These are phyloP conservation scores for Aschersonia sp. DNA, from an alignment of 2,329 filamentous ascomycete genomes.

Conservation along the genomic window DNA sequence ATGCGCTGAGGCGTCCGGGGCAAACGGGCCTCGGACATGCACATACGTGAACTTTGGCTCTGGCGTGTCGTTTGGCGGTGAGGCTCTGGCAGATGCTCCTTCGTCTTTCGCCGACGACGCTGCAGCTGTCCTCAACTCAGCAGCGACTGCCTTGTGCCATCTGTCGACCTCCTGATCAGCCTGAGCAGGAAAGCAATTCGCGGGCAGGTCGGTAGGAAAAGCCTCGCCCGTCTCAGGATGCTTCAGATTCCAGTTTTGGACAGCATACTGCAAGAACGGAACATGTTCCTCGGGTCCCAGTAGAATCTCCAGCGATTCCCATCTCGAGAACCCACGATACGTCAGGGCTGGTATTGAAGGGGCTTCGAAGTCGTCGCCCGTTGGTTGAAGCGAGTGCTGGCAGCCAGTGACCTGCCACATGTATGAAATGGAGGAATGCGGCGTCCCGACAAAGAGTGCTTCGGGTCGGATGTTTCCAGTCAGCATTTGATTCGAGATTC, in stretches of 20 bases:
- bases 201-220: conserved; percentile 46
- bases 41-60: conserved; percentile 23
- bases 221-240: conserved; percentile 58
- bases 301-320: conserved; percentile 84
- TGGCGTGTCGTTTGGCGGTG: conserved; percentile 14
- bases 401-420: conserved; percentile 89
- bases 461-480: too few species aligned
- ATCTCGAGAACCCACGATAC: conserved; percentile 71
- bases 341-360: conserved; percentile 77
- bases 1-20: conserved; percentile 11
- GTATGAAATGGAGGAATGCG: conserved; percentile 64
- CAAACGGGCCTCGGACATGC: conserved; percentile 16
- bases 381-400: conserved; percentile 71
- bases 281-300: conserved; percentile 82
- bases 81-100: conserved; percentile 6
- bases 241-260: conserved; percentile 60
- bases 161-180: conserved; percentile 68
- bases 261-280: conserved; percentile 65
- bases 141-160: conserved; percentile 72
- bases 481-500: background rate
- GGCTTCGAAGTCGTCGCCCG: conserved; percentile 53
- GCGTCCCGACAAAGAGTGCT: conserved; percentile 66
- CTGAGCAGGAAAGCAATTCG: conserved; percentile 50
- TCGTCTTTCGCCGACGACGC: conserved; percentile 10
- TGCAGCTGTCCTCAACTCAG: conserved; percentile 51